phyloP scores from a whole-genome alignment of 2,329 filamentous ascomycete species.

The Botrytis sinoallii region DNA sequence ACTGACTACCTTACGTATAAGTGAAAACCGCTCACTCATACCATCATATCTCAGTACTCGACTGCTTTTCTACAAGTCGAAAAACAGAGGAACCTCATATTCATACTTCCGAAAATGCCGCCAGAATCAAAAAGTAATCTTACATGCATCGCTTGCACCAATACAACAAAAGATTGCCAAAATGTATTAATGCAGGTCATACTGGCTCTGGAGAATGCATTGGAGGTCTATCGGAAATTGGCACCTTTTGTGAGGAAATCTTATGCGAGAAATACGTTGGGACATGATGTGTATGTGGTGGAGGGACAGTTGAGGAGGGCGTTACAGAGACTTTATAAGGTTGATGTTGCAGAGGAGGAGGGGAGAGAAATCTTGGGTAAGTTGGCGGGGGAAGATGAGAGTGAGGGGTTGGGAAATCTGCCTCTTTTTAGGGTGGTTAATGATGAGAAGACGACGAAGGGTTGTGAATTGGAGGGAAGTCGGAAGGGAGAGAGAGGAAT shows the following conservation, averaged over 20 bases:
- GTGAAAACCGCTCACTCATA: background rate
- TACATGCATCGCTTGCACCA: background rate
- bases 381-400: background rate
- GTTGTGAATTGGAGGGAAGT: background rate
- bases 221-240: constrained; percentile 5
- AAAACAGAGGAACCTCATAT: background rate
- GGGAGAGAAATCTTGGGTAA: background rate
- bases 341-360: background rate
- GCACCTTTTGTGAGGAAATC: constrained; percentile 5
- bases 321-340: background rate
- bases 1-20: background rate
- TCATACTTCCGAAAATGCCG: background rate
- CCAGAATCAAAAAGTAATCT: background rate
- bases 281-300: background rate
- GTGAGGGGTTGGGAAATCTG: background rate
- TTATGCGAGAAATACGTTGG: constrained; percentile 4
- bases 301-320: background rate
- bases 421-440: background rate
- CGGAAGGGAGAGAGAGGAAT: background rate
- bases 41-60: background rate
- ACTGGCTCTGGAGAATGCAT: background rate
- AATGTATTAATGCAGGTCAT: background rate
- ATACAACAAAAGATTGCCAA: background rate
- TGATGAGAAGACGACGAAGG: background rate
- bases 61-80: background rate